phyloP scores from a whole-genome alignment of 2,329 filamentous ascomycete genomes.

The Lecanosticta acicola region DNA sequence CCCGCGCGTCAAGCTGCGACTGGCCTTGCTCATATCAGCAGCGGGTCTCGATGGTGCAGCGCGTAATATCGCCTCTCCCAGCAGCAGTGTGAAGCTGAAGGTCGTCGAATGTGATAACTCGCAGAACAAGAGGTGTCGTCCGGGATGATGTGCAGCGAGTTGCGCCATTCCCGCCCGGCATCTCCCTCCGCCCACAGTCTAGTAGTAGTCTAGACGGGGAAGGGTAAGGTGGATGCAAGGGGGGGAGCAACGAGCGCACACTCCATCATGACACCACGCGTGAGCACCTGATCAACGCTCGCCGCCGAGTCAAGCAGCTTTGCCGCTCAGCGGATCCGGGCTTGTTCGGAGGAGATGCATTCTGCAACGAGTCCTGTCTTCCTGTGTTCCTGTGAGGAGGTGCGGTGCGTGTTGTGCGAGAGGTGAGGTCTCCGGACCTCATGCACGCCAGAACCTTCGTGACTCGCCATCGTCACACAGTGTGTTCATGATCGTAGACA shows the following conservation, averaged over 20 bases:
- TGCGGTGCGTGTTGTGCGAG: not conserved
- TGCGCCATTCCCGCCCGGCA: slow-evolving; percentile 6
- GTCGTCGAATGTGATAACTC: slow-evolving; percentile 8
- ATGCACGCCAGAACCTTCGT: not conserved
- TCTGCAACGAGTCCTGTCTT: too few relatives aligned
- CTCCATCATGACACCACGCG: slow-evolving; percentile 8
- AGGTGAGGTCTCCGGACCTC: not conserved
- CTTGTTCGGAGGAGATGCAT: not conserved
- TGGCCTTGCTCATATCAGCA: not conserved
- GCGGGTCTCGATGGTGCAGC: not conserved
- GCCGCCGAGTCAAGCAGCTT: too few relatives aligned
- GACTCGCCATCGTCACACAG: too few relatives aligned
- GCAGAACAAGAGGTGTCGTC: slow-evolving; percentile 7
- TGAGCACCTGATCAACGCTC: slow-evolving; percentile 8
- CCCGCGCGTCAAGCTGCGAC: not conserved
- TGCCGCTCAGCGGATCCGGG: not conserved
- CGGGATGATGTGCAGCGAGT: slow-evolving; percentile 1
- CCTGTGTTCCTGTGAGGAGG: not conserved
- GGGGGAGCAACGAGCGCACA: slow-evolving; percentile 3
- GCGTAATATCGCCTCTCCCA: too few relatives aligned
- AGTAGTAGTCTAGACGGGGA: slow-evolving; percentile 2
- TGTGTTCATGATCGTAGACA: too few relatives aligned
- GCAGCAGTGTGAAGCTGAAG: too few relatives aligned
- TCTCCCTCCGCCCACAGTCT: slow-evolving; percentile 4
- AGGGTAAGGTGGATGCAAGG: slow-evolving; percentile 1